A percentile compares a stretch with the other conserved stretches of the same genome.
Conservation (phyloP, 768 basidiomycete genomes). For the Lentinula raphanica region DNA sequence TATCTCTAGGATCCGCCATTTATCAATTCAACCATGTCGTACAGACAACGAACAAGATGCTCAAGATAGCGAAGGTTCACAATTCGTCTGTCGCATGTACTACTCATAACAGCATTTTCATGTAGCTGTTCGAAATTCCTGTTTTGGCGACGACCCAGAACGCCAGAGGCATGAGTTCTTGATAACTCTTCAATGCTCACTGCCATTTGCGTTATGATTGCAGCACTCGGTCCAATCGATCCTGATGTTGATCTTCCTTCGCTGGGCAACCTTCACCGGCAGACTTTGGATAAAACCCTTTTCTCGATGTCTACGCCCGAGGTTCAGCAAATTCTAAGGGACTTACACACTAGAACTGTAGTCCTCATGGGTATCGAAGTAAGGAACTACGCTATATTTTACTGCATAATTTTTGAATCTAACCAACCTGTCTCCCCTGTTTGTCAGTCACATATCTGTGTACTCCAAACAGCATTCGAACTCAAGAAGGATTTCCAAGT, state of each 20-base stretch:
- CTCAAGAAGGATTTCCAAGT: slow-evolving; percentile 44
- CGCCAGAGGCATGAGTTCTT: slow-evolving; percentile 50
- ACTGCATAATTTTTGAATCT: background rate
- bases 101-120: background rate
- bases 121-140: slow-evolving; percentile 47
- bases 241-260: slow-evolving; percentile 52
- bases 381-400: slow-evolving; percentile 14
- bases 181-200: background rate
- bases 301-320: slow-evolving; percentile 85
- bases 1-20: slow-evolving; percentile 41
- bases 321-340: slow-evolving; percentile 40
- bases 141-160: slow-evolving; percentile 86
- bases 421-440: background rate
- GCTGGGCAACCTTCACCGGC: slow-evolving; percentile 53
- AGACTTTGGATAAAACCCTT: slow-evolving; percentile 66
- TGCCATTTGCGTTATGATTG: background rate
- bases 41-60: slow-evolving; percentile 66
- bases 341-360: slow-evolving; percentile 48
- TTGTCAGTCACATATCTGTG: slow-evolving; percentile 81
- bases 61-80: slow-evolving; percentile 65
- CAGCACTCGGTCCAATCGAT: slow-evolving; percentile 67
- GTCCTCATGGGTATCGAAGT: slow-evolving; percentile 90
- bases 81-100: background rate
- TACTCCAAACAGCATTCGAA: slow-evolving; percentile 77
- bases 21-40: slow-evolving; percentile 70